Conservation (phyloP, 2,329 filamentous ascomycete genomes). For the Ceratocystis albifundus region DNA sequence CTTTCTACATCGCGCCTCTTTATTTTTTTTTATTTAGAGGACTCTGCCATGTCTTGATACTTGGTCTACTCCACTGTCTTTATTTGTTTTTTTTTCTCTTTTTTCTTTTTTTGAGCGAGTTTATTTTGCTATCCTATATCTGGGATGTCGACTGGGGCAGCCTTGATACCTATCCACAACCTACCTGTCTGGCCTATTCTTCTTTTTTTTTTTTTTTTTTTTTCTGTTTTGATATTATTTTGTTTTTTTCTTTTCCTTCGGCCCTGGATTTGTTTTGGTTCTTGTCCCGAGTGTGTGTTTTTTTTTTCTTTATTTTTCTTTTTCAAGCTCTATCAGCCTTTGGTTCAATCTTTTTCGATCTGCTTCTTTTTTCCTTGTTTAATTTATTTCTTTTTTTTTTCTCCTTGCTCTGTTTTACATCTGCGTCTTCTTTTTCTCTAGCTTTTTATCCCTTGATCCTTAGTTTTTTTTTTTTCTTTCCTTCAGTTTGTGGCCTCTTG, state of each 20-base stretch:
- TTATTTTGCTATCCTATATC: conserved; percentile 20
- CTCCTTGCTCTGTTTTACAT: conserved; percentile 34
- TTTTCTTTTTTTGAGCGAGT: conserved; percentile 25
- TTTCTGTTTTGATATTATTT: conserved; percentile 26
- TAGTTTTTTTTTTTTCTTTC: conserved; percentile 25
- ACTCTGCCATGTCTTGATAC: not conserved
- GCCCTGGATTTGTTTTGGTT: conserved; percentile 27
- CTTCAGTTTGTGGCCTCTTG: conserved; percentile 30
- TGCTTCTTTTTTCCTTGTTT: conserved; percentile 26
- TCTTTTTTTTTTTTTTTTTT: conserved; percentile 24
- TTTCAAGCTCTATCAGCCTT: conserved; percentile 25
- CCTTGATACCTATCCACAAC: conserved; percentile 22
- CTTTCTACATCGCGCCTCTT: not conserved
- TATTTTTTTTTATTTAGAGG: not conserved
- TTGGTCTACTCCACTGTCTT: conserved; percentile 17
- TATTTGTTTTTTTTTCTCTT: conserved; percentile 24
- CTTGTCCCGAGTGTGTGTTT: conserved; percentile 11
- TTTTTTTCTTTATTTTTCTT: conserved; percentile 29
- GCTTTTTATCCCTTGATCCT: conserved; percentile 29
- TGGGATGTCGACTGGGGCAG: not conserved
- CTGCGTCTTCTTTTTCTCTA: conserved; percentile 22
- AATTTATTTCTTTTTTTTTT: conserved; percentile 34
- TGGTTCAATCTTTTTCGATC: conserved; percentile 30
- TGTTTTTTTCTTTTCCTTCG: conserved; percentile 32
- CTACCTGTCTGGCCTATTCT: conserved; percentile 14